Evolutionary conservation across 805 yeast species (phyloP), one percentile per base, ranked within the genome.

Genomic region (Schwanniomyces pseudopolymorphus): DNA sequence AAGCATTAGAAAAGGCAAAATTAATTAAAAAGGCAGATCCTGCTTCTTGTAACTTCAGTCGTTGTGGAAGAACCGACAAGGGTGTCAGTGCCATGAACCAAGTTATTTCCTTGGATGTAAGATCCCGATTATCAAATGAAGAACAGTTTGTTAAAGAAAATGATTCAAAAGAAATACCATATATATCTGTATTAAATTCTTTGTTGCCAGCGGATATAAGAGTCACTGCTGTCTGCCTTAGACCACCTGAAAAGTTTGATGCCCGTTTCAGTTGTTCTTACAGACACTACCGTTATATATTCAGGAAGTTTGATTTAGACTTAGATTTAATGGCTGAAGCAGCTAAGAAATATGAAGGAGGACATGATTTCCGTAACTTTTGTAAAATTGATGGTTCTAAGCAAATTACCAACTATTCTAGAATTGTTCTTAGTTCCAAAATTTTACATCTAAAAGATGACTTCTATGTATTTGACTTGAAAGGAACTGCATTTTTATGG

Each of bases 31-130:
- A 81, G 1, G 56, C 77, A 19, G 83, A 80, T 17, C 84, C 89
- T 0, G 69, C 69, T 6, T 83, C 80, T 1, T 87, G 84, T 59
- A 75, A 79, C 11, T 90, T 91, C 63, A 86, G 95, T 54, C 72
- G 97, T 51, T 94, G 98, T 68, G 98, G 98, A 0, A 75, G 98
- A 58, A 92, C 98, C 0, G 98, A 92, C 59, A 82, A 81, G 54
- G 98, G 97, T n/a, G 98, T 92, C 11, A 88, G 96, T 69, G 99
- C 99, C 0, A 80, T 94, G 85, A 87, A 89, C 53, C 99, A 94
- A 65, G 98, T 94, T 2, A 85, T 94, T 4, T 84, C 96, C 0
- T 67, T 94, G 33, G 67, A 73, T 13, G 84, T 92, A 22, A 75
- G 99, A 53, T 89, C 97, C 0, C 71, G 73, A 19, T 66, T 94